These are phyloP conservation scores for Baudoinia panamericana DNA, from an alignment of 495 filamentous ascomycete species.

Conservation along the genomic window DNA sequence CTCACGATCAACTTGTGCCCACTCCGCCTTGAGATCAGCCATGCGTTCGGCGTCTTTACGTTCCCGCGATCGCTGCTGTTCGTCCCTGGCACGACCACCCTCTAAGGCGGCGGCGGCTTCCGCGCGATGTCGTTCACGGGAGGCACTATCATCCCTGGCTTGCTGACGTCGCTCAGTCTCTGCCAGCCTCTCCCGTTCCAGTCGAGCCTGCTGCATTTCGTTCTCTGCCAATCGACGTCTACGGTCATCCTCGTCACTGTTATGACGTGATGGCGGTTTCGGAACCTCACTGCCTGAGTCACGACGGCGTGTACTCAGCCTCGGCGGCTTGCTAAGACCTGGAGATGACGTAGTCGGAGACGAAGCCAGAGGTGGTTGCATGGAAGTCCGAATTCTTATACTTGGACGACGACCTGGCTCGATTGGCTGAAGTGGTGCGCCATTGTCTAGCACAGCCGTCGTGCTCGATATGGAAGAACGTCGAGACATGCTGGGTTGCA, in stretches of 20 bases:
- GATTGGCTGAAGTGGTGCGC: not conserved
- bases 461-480: slow-evolving; percentile 6
- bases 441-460: slow-evolving; percentile 7
- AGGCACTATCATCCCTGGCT: not conserved
- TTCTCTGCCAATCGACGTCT: slow-evolving; percentile 5
- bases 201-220: slow-evolving; percentile 7
- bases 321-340: slow-evolving; percentile 11
- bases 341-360: slow-evolving; percentile 4
- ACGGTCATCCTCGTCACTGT: not conserved
- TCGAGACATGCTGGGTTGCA: not conserved
- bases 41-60: not conserved
- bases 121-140: slow-evolving; percentile 4
- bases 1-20: slow-evolving; percentile 10
- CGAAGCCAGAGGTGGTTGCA: not conserved
- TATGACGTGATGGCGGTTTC: not conserved
- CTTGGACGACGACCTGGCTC: slow-evolving; percentile 5
- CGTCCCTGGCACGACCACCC: too few species aligned
- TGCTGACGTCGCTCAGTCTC: slow-evolving; percentile 11
- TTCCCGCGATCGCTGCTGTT: not conserved
- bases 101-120: slow-evolving; percentile 9
- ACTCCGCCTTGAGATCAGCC: slow-evolving; percentile 3
- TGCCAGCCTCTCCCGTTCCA: slow-evolving; percentile 10
- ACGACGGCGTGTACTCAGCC: not conserved
- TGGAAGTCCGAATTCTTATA: slow-evolving; percentile 5
- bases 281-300: slow-evolving; percentile 1